These are phyloP conservation scores for Coniochaeta hoffmannii DNA, from an alignment of 2,329 filamentous ascomycete species.

Conservation along the genomic window DNA sequence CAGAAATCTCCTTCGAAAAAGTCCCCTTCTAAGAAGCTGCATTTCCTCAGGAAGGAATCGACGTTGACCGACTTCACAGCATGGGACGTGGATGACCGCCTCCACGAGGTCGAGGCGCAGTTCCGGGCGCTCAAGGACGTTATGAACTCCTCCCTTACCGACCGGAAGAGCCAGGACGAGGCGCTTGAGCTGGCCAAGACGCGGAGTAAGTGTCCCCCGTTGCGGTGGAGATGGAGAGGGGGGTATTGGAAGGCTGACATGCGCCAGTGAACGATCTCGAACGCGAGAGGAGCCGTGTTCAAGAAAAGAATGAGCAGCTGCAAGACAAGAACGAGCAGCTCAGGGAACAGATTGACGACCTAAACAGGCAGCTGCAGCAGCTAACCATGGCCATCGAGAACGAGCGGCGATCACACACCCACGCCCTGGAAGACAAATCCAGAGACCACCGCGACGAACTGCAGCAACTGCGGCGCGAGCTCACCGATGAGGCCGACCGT, in stretches of 20 bases:
- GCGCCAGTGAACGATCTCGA: constrained; percentile 40
- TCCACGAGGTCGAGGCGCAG: constrained; percentile 69
- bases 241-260: constrained; percentile 10
- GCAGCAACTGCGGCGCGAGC: constrained; percentile 44
- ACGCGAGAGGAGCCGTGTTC: constrained; percentile 35
- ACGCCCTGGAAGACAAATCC: constrained; percentile 46
- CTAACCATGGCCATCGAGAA: constrained; percentile 32
- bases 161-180: constrained; percentile 65
- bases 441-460: constrained; percentile 48
- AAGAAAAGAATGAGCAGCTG: constrained; percentile 40
- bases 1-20: constrained; percentile 30
- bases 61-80: constrained; percentile 57
- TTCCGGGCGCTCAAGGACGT: constrained; percentile 66
- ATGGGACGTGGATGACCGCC: constrained; percentile 72
- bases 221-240: not conserved
- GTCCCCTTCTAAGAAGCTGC: constrained; percentile 33
- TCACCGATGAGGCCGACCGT: constrained; percentile 47
- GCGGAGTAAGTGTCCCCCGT: constrained; percentile 58
- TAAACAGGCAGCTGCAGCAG: constrained; percentile 38
- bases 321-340: constrained; percentile 55
- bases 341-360: constrained; percentile 49
- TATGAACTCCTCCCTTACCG: constrained; percentile 60
- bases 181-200: constrained; percentile 66
- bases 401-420: constrained; percentile 36
- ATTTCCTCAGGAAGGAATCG: constrained; percentile 67